Evolutionary conservation across 2,329 filamentous ascomycete genomes (phyloP).

Genomic region (Colletotrichum siamense): DNA sequence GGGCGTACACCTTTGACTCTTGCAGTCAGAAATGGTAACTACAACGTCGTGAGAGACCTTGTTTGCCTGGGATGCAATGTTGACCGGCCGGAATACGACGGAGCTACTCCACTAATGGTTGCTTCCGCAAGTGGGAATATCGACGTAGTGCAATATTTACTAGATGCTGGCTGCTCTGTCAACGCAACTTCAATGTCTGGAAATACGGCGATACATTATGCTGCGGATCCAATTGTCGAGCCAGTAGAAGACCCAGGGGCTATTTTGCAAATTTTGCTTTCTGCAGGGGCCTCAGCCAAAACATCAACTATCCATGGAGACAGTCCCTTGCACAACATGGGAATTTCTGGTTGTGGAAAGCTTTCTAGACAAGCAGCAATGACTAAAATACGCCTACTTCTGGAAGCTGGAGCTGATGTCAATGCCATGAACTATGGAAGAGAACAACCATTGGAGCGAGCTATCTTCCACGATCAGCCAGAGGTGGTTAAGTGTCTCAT

Average conservation of each 20-base stretch:
- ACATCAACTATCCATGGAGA: fast-evolving
- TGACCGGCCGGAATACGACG: not conserved
- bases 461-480: fast-evolving
- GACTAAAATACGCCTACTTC: not conserved
- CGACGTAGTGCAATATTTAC: not conserved
- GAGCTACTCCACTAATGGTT: not conserved
- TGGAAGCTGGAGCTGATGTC: not conserved
- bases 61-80: not conserved
- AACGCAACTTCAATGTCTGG: fast-evolving
- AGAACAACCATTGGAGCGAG: fast-evolving
- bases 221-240: fast-evolving
- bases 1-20: not conserved
- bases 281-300: not conserved
- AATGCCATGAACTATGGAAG: fast-evolving
- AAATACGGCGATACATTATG: not conserved
- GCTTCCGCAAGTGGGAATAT: fast-evolving
- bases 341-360: fast-evolving
- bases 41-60: not conserved
- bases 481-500: not conserved
- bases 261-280: not conserved
- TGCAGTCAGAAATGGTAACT: not conserved
- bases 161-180: not conserved
- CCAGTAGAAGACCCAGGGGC: not conserved
- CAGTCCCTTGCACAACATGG: not conserved
- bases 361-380: fast-evolving